phyloP scores from a whole-genome alignment of 2,329 filamentous ascomycete genomes.

The Paecilomyces sp. region DNA sequence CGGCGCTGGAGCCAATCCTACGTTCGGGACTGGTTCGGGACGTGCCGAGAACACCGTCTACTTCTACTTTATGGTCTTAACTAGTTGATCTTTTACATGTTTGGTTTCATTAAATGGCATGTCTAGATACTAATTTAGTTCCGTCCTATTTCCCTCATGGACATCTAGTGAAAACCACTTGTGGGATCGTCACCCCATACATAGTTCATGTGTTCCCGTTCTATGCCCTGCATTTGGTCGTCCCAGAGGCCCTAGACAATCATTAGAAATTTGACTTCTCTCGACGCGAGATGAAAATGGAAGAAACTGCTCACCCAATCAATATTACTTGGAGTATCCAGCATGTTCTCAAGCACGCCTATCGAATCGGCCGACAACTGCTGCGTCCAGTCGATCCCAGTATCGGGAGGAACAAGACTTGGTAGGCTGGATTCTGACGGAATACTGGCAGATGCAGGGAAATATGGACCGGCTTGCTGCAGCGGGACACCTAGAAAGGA shows the following conservation, averaged over 20 bases:
- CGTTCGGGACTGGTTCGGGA: neutral
- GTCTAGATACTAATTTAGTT: no score
- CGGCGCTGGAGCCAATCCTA: neutral
- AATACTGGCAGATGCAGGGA: neutral
- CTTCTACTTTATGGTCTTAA: no score
- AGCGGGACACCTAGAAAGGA: neutral
- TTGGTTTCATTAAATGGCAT: no score
- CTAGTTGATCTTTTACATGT: neutral
- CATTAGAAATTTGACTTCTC: neutral
- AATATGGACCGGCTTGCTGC: neutral
- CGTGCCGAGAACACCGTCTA: neutral
- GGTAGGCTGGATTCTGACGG: neutral
- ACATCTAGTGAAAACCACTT: neutral
- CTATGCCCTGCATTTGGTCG: constrained; percentile 12
- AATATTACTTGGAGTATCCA: constrained; percentile 21
- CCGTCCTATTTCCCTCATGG: no score
- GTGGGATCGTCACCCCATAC: constrained; percentile 1
- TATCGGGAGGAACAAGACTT: neutral
- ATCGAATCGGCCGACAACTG: constrained; percentile 8
- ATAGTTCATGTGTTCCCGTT: constrained; percentile 2
- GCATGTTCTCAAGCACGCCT: constrained; percentile 26
- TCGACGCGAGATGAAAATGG: constrained; percentile 1
- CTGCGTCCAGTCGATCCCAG: constrained; percentile 2
- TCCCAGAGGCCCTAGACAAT: constrained; percentile 15
- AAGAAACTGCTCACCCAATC: constrained; percentile 22